A percentile compares a stretch with the other conserved stretches of the same genome.
These are phyloP conservation scores for Aspergillus heteromorphus DNA, from an alignment of 495 filamentous ascomycete species.

Conservation along the genomic window DNA sequence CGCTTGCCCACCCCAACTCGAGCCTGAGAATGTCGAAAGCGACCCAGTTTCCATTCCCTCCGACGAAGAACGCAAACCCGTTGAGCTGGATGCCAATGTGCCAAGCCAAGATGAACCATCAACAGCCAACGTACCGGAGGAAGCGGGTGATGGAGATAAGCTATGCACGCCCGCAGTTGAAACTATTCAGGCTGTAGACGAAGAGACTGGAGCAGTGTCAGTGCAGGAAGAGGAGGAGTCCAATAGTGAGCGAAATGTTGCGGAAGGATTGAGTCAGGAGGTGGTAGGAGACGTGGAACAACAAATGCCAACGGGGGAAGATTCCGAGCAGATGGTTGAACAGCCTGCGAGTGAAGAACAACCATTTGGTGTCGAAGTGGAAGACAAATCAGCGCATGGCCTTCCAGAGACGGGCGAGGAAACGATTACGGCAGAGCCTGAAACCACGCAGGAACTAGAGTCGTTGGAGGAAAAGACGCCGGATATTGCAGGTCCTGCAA, in stretches of 20 bases:
- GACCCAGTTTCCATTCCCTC: slow-evolving; percentile 13
- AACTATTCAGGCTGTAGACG: background rate
- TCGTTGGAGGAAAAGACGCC: background rate
- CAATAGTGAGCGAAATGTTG: background rate
- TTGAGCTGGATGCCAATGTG: background rate
- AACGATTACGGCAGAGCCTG: background rate
- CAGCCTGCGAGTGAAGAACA: background rate
- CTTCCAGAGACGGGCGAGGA: background rate
- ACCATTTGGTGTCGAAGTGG: background rate
- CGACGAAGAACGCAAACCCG: slow-evolving; percentile 9
- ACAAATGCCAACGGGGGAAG: background rate
- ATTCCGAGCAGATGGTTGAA: background rate
- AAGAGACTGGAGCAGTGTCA: background rate
- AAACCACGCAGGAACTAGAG: slow-evolving; percentile 7
- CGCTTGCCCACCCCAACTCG: slow-evolving; percentile 33
- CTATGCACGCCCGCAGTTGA: background rate
- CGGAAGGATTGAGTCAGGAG: background rate
- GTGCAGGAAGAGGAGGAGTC: background rate
- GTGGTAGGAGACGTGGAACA: background rate
- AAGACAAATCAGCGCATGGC: background rate
- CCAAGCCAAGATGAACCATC: background rate
- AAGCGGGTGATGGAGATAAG: background rate
- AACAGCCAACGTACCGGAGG: slow-evolving; percentile 1
- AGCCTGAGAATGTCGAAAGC: slow-evolving; percentile 25
- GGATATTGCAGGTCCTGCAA: slow-evolving; percentile 10